A percentile compares a stretch with the other conserved stretches of the same genome.
Evolutionary conservation across 345 rosid species (phyloP).

Genomic region (Syzygium aqueum): DNA sequence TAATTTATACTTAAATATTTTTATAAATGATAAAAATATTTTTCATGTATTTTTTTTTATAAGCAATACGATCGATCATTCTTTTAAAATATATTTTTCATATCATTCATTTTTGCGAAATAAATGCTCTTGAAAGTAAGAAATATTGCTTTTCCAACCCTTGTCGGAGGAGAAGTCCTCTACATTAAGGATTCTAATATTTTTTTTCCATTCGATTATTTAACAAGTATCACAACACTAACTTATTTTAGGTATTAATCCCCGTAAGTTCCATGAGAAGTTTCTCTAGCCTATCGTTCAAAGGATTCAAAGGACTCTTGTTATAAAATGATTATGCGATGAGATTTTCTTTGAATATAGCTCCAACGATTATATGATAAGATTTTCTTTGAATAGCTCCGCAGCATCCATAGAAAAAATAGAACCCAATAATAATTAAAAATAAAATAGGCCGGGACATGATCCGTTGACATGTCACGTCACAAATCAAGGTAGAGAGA

Average conservation of each 20-base stretch:
- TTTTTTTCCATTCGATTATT: neutral
- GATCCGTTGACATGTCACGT: neutral
- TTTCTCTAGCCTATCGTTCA: too few relatives aligned
- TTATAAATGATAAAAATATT: rapidly evolving
- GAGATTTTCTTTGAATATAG: neutral
- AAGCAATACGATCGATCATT: rapidly evolving
- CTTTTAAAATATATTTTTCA: neutral
- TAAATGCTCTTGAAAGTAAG: neutral
- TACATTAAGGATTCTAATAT: neutral
- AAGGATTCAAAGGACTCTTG: neutral
- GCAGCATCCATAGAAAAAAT: neutral
- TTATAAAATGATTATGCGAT: neutral
- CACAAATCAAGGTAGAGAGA: neutral
- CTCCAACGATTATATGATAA: neutral
- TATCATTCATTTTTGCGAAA: neutral
- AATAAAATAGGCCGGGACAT: neutral
- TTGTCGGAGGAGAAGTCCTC: neutral
- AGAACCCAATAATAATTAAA: neutral
- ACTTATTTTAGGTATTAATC: neutral
- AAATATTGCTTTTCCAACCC: neutral
- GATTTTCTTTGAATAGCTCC: neutral
- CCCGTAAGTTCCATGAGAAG: neutral
- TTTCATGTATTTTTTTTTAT: rapidly evolving
- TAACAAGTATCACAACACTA: neutral
- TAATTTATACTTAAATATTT: neutral